Evolutionary conservation across 192 early-diverging fungal genomes (phyloP).

Genomic region (Allomyces macrogynus): DNA sequence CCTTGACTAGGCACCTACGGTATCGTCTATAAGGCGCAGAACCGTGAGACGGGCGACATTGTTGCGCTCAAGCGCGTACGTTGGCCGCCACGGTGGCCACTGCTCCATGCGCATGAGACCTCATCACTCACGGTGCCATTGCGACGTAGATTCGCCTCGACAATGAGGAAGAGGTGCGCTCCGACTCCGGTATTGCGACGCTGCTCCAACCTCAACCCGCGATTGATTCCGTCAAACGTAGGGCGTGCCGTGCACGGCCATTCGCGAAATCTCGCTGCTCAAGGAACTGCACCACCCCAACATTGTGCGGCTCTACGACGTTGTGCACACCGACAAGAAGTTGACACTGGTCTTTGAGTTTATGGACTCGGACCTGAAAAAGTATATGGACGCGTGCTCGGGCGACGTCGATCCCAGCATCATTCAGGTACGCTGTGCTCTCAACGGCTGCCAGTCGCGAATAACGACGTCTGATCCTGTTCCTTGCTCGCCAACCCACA

Average conservation of each 20-base stretch:
- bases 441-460: too few species aligned
- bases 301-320: constrained; percentile 71
- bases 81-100: neutral
- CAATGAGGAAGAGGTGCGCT: constrained; percentile 54
- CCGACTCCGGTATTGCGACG: too few species aligned
- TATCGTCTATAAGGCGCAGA: constrained; percentile 98
- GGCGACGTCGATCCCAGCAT: constrained; percentile 47
- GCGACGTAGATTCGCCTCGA: constrained; percentile 45
- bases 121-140: too few species aligned
- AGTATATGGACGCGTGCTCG: constrained; percentile 80
- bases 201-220: too few species aligned
- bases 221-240: too few species aligned
- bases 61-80: constrained; percentile 80
- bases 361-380: constrained; percentile 95
- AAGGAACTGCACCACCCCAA: constrained; percentile 66
- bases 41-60: constrained; percentile 81
- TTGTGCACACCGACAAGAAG: constrained; percentile 93
- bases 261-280: constrained; percentile 59
- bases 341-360: constrained; percentile 96
- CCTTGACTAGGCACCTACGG: constrained; percentile 95
- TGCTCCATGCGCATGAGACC: too few species aligned
- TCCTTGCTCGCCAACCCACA: too few species aligned
- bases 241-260: constrained; percentile 36
- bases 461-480: too few species aligned
- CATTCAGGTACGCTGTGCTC: too few species aligned